Percentiles rank a stretch among this genome's conserved stretches.
Evolutionary conservation across 148 eudicot species (phyloP).

Genomic region (Diospyros lotus): DNA sequence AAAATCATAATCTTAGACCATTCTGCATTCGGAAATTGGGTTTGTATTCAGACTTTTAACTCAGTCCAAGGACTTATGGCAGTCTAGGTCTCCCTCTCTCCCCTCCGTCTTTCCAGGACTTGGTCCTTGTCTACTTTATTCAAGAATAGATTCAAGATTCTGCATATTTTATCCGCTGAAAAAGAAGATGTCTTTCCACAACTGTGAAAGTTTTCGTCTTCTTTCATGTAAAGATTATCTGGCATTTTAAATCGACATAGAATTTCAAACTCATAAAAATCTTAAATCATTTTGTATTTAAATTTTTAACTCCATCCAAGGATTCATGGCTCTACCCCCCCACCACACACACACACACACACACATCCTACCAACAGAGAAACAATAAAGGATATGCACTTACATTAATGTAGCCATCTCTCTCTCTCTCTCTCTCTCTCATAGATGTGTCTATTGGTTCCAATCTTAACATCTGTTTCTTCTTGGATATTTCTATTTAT

Average conservation of each 20-base stretch:
- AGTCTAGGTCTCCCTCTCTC: too few species aligned
- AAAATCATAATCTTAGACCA: too few species aligned
- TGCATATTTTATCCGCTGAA: neutral
- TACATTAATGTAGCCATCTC: neutral
- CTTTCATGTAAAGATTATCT: neutral
- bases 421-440: neutral
- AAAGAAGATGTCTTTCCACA: neutral
- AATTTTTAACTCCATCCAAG: too few species aligned
- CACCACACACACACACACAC: too few species aligned
- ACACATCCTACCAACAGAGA: too few species aligned
- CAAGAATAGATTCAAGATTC: neutral
- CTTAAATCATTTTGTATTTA: neutral
- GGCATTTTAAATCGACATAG: neutral
- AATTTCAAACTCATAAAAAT: neutral
- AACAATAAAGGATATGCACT: too few species aligned
- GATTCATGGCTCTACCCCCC: too few species aligned
- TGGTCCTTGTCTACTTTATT: constrained; percentile 1
- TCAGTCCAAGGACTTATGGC: too few species aligned
- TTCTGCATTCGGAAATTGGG: too few species aligned
- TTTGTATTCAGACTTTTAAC: too few species aligned
- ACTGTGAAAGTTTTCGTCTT: constrained; percentile 2
- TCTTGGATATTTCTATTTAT: neutral
- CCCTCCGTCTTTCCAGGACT: neutral
- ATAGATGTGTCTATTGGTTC: neutral
- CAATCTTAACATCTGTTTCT: neutral